Conservation (phyloP, 2,329 filamentous ascomycete species). For the Lachnellula occidentalis region DNA sequence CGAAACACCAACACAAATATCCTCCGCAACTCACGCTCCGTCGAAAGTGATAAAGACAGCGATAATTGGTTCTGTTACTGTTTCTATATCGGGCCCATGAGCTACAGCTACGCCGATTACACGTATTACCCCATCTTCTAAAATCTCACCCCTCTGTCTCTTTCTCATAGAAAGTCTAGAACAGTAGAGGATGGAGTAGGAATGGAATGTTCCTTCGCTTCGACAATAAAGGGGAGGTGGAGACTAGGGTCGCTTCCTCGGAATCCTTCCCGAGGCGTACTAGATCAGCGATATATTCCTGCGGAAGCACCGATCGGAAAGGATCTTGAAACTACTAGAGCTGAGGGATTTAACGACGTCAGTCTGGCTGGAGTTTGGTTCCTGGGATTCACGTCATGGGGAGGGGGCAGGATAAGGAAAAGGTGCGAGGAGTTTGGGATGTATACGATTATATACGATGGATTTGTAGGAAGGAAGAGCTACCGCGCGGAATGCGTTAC, state of each 20-base stretch:
- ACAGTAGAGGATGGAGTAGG: neutral
- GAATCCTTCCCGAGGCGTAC: neutral
- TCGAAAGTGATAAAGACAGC: neutral
- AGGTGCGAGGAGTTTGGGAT: too few relatives aligned
- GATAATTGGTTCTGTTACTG: conserved; percentile 14
- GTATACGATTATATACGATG: too few relatives aligned
- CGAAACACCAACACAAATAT: too few relatives aligned
- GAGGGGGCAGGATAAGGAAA: too few relatives aligned
- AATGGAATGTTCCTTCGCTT: neutral
- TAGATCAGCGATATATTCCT: neutral
- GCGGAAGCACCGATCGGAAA: neutral
- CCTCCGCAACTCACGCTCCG: neutral
- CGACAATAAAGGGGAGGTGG: neutral
- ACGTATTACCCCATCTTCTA: neutral
- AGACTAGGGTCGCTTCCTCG: neutral
- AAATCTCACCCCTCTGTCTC: neutral
- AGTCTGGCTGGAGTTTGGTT: neutral
- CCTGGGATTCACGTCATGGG: neutral
- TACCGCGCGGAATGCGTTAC: too few relatives aligned
- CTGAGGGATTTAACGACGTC: neutral
- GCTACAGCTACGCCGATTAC: neutral
- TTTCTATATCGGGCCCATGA: conserved; percentile 10
- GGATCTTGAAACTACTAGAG: neutral
- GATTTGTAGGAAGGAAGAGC: too few relatives aligned
- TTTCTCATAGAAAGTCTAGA: neutral